A percentile compares a stretch with the other conserved stretches of the same genome.
phyloP scores from a whole-genome alignment of 768 basidiomycete genomes.

The Flagelloscypha sp. region DNA sequence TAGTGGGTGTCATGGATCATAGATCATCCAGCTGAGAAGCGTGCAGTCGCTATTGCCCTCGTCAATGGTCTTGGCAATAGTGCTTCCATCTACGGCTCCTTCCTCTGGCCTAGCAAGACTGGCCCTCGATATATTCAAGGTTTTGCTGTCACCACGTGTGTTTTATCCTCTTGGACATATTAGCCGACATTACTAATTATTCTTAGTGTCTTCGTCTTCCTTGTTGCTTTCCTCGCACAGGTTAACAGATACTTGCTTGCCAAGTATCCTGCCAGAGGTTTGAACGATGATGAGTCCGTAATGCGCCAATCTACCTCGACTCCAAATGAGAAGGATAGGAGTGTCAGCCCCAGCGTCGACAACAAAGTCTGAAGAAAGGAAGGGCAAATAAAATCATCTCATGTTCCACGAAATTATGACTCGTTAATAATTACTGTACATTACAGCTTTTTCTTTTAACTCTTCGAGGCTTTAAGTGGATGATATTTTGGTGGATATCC shows the following conservation, averaged over 20 bases:
- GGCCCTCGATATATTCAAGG: conserved; percentile 26
- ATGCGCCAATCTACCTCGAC: too few relatives aligned
- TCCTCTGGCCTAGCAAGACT: conserved; percentile 20
- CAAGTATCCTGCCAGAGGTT: conserved; percentile 5
- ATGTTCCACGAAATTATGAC: too few relatives aligned
- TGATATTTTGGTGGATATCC: too few relatives aligned
- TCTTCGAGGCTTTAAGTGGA: too few relatives aligned
- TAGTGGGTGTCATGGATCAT: conserved; percentile 9
- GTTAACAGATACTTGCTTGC: conserved; percentile 4
- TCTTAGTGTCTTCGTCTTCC: conserved; percentile 8
- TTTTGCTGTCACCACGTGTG: conserved; percentile 18
- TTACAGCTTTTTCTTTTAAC: too few relatives aligned
- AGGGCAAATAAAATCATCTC: conserved; percentile 5
- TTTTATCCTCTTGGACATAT: background rate
- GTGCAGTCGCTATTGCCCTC: conserved; percentile 22
- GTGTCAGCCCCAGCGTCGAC: too few relatives aligned
- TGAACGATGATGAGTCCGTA: too few relatives aligned
- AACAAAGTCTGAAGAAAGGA: too few relatives aligned
- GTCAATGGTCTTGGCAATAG: conserved; percentile 22
- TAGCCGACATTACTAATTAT: background rate
- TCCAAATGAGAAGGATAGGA: too few relatives aligned
- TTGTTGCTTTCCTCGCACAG: conserved; percentile 9
- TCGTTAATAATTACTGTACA: too few relatives aligned
- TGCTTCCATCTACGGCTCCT: conserved; percentile 18
- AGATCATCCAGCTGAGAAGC: conserved; percentile 12